A percentile compares a stretch with the other conserved stretches of the same genome.
Evolutionary conservation across 1,284 basidiomycete genomes (phyloP).

Genomic region (Phaffia rhodozyma): DNA sequence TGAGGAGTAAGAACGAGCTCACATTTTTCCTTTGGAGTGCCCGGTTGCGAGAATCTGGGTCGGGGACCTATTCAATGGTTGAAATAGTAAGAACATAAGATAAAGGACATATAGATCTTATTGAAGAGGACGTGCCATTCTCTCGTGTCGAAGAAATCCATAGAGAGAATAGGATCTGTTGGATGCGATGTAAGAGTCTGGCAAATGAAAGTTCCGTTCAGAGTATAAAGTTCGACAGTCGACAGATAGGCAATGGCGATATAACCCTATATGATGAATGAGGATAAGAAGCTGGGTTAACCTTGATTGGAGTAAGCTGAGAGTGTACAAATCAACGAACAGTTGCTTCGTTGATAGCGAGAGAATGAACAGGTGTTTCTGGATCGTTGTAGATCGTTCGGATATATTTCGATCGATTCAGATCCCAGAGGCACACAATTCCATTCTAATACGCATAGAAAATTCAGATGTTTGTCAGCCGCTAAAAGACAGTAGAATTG

Average conservation of each 20-base stretch:
- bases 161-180: constrained; percentile 9
- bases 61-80: not conserved
- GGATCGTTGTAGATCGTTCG: constrained; percentile 57
- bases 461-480: not conserved
- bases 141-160: constrained; percentile 14
- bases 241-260: constrained; percentile 30
- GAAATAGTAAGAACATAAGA: not conserved
- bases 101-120: not conserved
- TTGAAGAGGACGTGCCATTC: constrained; percentile 2
- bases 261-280: constrained; percentile 26
- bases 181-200: constrained; percentile 7
- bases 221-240: constrained; percentile 31
- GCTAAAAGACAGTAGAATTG: not conserved
- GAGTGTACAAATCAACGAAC: constrained; percentile 39
- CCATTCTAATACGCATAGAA: constrained; percentile 43
- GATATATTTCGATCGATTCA: constrained; percentile 67
- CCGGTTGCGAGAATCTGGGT: constrained; percentile 14
- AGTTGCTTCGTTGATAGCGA: constrained; percentile 71
- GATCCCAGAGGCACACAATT: constrained; percentile 78
- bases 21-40: constrained; percentile 13
- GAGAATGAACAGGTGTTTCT: constrained; percentile 49
- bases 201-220: constrained; percentile 28
- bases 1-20: no score
- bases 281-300: not conserved
- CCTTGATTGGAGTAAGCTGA: not conserved